Evolutionary conservation across 768 basidiomycete species (phyloP).

Genomic region (Zangia roseola): DNA sequence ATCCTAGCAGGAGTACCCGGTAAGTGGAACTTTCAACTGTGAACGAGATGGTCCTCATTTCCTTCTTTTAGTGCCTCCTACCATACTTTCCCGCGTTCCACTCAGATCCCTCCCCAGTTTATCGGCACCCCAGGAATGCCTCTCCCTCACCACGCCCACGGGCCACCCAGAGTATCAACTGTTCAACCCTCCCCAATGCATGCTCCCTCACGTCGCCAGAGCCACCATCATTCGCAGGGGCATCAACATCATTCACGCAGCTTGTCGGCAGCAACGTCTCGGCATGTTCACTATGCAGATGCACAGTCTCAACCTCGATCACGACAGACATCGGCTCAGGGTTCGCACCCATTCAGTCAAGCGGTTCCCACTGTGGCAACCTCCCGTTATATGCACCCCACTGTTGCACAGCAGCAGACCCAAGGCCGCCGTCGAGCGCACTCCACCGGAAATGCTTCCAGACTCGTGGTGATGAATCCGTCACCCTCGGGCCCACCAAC

Average conservation of each 20-base stretch:
- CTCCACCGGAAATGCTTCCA: conserved; percentile 17
- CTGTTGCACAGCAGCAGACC: conserved; percentile 3
- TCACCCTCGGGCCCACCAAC: not conserved
- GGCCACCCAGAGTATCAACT: conserved; percentile 4
- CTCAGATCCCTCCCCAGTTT: not conserved
- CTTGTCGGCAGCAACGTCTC: conserved; percentile 16
- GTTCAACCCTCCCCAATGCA: conserved; percentile 2
- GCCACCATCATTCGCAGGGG: not conserved
- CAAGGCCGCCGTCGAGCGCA: conserved; percentile 20
- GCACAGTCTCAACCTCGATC: conserved; percentile 6
- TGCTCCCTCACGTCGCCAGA: conserved; percentile 7
- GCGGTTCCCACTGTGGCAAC: conserved; percentile 1
- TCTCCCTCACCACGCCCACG: not conserved
- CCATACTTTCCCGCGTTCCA: conserved; percentile 29
- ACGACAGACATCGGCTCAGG: conserved; percentile 10
- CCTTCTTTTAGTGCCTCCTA: conserved; percentile 19
- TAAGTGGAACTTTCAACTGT: conserved; percentile 21
- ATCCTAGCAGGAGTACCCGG: conserved; percentile 14
- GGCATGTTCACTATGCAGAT: conserved; percentile 29
- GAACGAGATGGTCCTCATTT: conserved; percentile 11
- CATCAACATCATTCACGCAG: conserved; percentile 6
- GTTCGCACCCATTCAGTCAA: not conserved
- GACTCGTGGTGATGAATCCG: not conserved
- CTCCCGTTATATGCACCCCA: not conserved
- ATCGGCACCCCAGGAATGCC: not conserved